Evolutionary conservation across 2,329 filamentous ascomycete species (phyloP).

Genomic region (Claviceps digitariae): DNA sequence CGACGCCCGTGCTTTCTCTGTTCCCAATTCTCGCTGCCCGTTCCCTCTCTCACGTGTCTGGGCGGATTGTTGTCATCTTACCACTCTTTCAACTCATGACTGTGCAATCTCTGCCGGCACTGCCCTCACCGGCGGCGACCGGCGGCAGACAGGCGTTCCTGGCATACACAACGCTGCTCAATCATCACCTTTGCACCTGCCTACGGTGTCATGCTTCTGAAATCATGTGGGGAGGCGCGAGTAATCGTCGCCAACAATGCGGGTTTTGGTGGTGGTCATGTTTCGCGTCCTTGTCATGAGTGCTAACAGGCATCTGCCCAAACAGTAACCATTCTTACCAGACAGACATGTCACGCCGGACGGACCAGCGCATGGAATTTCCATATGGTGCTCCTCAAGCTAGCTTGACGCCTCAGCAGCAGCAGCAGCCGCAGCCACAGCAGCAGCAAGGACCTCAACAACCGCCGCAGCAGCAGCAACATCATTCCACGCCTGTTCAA

Average conservation of each 20-base stretch:
- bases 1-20: not conserved
- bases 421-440: slow-evolving; percentile 23
- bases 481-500: slow-evolving; percentile 26
- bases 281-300: not conserved
- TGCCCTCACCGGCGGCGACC: not conserved
- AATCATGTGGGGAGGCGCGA: not conserved
- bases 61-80: not conserved
- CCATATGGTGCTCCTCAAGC: slow-evolving; percentile 26
- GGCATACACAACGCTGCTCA: not conserved
- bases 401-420: slow-evolving; percentile 22
- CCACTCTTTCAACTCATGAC: not conserved
- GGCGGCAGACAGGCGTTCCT: not conserved
- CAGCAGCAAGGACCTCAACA: slow-evolving; percentile 20
- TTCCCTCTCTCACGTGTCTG: not conserved
- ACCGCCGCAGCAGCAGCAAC: slow-evolving; percentile 18
- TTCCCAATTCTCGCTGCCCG: not conserved
- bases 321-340: slow-evolving; percentile 34
- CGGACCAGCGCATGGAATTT: slow-evolving; percentile 28
- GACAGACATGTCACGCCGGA: slow-evolving; percentile 34
- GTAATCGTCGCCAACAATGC: not conserved
- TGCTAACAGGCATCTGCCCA: slow-evolving; percentile 16
- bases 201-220: not conserved
- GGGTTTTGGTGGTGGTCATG: not conserved
- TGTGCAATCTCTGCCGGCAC: not conserved
- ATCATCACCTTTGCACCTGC: not conserved